A percentile compares a stretch with the other conserved stretches of the same genome.
phyloP scores from a whole-genome alignment of 2,329 filamentous ascomycete species.

The Hymenoscyphus salicellus region DNA sequence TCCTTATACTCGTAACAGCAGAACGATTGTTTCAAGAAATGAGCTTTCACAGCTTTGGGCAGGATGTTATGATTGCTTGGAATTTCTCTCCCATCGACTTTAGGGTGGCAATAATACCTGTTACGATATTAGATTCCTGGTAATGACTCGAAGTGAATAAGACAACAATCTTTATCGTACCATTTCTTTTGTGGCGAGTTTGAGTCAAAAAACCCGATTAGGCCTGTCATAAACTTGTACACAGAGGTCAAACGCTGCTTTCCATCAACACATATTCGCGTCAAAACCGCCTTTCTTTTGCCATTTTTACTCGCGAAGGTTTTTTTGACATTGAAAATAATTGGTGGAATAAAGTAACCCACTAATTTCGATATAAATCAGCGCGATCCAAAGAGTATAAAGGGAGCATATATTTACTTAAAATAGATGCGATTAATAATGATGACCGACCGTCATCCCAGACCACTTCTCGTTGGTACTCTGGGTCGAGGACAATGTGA shows the following conservation, averaged over 20 bases:
- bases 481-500: conserved; percentile 43
- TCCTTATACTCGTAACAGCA: conserved; percentile 44
- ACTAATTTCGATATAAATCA: conserved; percentile 16
- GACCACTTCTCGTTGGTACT: conserved; percentile 47
- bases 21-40: conserved; percentile 42
- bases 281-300: conserved; percentile 22
- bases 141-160: background rate
- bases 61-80: conserved; percentile 36
- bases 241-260: conserved; percentile 48
- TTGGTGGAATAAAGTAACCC: conserved; percentile 43
- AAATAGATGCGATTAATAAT: conserved; percentile 32
- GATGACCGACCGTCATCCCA: conserved; percentile 40
- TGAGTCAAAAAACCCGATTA: conserved; percentile 44
- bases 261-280: conserved; percentile 45
- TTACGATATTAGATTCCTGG: background rate
- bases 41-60: conserved; percentile 35
- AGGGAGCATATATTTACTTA: conserved; percentile 24
- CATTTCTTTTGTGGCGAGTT: conserved; percentile 40
- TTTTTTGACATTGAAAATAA: conserved; percentile 44
- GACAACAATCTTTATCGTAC: conserved; percentile 27
- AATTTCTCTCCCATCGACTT: conserved; percentile 25
- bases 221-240: conserved; percentile 43
- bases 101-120: conserved; percentile 34
- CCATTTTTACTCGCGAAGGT: conserved; percentile 16
- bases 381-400: background rate